These are phyloP conservation scores for Niveomyces coronatus DNA, from an alignment of 2,329 filamentous ascomycete genomes.

Conservation along the genomic window DNA sequence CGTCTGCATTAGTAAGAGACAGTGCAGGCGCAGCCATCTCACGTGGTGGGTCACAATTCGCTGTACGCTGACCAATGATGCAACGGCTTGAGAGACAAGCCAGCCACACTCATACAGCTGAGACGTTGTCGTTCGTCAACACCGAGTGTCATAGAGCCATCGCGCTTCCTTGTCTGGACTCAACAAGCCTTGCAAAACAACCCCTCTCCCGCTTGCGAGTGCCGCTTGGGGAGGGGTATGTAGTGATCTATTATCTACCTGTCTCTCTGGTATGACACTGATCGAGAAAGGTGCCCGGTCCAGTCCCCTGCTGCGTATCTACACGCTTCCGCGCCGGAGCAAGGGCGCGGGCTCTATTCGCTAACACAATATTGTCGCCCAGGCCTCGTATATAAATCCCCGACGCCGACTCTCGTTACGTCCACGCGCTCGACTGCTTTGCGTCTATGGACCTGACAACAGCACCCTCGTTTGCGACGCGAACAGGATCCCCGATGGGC, in stretches of 20 bases:
- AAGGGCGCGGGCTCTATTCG: no score
- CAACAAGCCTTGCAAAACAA: not conserved
- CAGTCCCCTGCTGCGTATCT: not conserved
- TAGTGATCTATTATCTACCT: not conserved
- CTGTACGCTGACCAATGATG: not conserved
- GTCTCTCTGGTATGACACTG: not conserved
- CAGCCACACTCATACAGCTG: no score
- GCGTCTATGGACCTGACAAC: not conserved
- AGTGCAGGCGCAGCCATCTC: no score
- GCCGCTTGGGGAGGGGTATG: constrained; percentile 18
- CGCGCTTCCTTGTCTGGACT: constrained; percentile 1
- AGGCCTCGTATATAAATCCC: no score
- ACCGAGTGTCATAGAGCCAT: not conserved
- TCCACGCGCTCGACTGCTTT: not conserved
- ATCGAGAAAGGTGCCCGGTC: not conserved
- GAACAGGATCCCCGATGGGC: not conserved
- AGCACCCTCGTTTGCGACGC: not conserved
- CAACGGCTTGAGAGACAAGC: not conserved
- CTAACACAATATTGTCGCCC: no score
- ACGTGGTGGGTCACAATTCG: no score
- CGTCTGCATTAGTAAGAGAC: no score
- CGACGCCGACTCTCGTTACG: no score
- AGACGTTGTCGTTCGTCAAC: constrained; percentile 8
- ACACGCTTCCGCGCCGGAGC: no score
- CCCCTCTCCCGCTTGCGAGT: constrained; percentile 10